These are phyloP conservation scores for Ceratocystis variospora DNA, from an alignment of 2,329 filamentous ascomycete species.

Conservation along the genomic window DNA sequence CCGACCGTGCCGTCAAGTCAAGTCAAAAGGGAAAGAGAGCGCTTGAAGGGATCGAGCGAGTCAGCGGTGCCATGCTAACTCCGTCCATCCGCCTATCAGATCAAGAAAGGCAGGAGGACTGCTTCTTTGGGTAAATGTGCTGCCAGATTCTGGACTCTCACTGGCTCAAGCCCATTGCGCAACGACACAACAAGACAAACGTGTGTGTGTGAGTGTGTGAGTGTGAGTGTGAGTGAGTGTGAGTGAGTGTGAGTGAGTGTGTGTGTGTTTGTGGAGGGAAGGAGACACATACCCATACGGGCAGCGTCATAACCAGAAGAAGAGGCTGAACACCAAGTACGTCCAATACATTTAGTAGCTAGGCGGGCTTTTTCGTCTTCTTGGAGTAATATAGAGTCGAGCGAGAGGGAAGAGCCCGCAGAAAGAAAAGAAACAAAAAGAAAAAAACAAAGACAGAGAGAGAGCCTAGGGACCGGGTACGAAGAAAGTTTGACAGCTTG, in stretches of 20 bases:
- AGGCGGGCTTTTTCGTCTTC: too few relatives aligned
- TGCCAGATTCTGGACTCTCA: background rate
- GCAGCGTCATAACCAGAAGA: background rate
- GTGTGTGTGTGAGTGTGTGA: background rate
- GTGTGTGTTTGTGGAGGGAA: background rate
- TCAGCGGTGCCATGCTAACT: background rate
- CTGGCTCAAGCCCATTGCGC: background rate
- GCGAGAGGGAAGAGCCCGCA: background rate
- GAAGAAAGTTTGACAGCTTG: too few relatives aligned
- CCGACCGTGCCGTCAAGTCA: background rate
- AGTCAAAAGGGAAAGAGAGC: background rate
- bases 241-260: too few relatives aligned
- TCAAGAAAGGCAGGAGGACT: slow-evolving; percentile 4
- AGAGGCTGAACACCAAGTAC: too few relatives aligned
- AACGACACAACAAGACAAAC: background rate
- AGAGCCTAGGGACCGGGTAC: too few relatives aligned
- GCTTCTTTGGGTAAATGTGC: background rate
- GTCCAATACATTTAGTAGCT: too few relatives aligned
- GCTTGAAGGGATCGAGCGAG: background rate
- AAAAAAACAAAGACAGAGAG: background rate
- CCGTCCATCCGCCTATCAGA: background rate
- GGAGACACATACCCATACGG: background rate
- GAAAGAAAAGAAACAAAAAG: background rate
- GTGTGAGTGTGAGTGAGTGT: too few relatives aligned
- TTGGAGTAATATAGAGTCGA: background rate